Evolutionary conservation across 2,329 filamentous ascomycete genomes (phyloP), one percentile per base, ranked within the genome.

Genomic region (Trichophyton verrucosum): DNA sequence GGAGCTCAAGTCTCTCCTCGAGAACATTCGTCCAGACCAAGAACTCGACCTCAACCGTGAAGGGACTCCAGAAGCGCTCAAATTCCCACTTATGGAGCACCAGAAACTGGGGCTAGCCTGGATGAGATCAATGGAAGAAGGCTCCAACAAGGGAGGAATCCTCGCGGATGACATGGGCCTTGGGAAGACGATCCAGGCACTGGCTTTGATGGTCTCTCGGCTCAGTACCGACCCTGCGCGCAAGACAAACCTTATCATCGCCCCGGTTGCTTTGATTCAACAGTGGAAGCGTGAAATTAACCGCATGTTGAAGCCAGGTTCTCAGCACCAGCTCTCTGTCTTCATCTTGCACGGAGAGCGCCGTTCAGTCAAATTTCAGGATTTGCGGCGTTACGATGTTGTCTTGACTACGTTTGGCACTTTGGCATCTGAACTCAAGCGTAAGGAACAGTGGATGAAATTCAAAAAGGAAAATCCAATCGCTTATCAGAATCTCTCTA

Each of bases 241-340:
- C 61, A 83, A 89, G 77, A 91, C 90, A 0, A 94, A 86, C n/a
- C 76, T 96, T 24, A 89, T 96, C 56, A 79, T 95, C 56, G 88
- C 86, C 0, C 90, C 90, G 0, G 84, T 95, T 9, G 86, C 89
- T 2, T 76, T 96, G 15, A 82, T 95, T 71, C 82, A 85, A 15
- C 91, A 96, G 70, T 96, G 91, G 91, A 84, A 88, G 68, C 81
- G 85, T 56, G 91, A 96, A 71, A 89, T 96, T 55, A 72, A 78
- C 61, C 81, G 79, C 42, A 91, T 91, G 72, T 73, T 94, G 40
- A 84, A 84, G 63, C 65, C 73, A 0, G 74, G 75, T 0, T 11
- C 6, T 20, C 69, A 68, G 15, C 77, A 87, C 68, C 76, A 78
- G 36, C 74, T 95, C 13, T 83, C 78, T 0, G 84, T 89, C 1